phyloP scores from a whole-genome alignment of 2,329 filamentous ascomycete species.

The Grosmannia clavigera region DNA sequence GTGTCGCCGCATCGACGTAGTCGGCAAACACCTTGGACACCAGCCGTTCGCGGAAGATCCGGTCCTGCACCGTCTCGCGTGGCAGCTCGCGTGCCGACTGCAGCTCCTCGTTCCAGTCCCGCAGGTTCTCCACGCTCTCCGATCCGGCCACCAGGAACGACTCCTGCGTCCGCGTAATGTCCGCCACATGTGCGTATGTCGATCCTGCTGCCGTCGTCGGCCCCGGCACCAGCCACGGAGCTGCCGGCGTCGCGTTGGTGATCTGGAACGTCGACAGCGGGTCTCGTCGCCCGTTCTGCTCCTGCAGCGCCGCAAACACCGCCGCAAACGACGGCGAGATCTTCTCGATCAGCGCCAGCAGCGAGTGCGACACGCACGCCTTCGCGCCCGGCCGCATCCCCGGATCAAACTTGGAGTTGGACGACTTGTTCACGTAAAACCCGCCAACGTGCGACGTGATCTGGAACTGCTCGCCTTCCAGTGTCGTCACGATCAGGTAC shows the following conservation, averaged over 20 bases:
- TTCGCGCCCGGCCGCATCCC: slow-evolving; percentile 70
- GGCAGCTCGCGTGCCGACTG: slow-evolving; percentile 92
- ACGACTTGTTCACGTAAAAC: slow-evolving; percentile 95
- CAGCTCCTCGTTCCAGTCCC: slow-evolving; percentile 99
- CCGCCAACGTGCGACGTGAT: slow-evolving; percentile 89
- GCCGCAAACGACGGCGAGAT: slow-evolving; percentile 74
- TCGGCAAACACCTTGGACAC: slow-evolving; percentile 95
- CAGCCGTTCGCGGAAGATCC: slow-evolving; percentile 87
- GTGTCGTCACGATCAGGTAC: slow-evolving; percentile 79
- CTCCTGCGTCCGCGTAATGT: slow-evolving; percentile 85
- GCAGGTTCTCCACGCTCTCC: slow-evolving; percentile 85
- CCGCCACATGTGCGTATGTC: slow-evolving; percentile 57
- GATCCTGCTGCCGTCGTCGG: slow-evolving; percentile 40
- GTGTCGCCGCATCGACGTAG: slow-evolving; percentile 89
- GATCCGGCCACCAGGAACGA: slow-evolving; percentile 80
- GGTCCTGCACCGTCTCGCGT: slow-evolving; percentile 85
- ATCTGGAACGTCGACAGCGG: slow-evolving; percentile 89
- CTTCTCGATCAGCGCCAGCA: slow-evolving; percentile 65
- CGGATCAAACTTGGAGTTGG: slow-evolving; percentile 90
- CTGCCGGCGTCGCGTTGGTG: slow-evolving; percentile 84
- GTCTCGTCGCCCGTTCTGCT: slow-evolving; percentile 74
- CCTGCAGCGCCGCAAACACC: slow-evolving; percentile 66
- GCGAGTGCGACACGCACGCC: slow-evolving; percentile 67
- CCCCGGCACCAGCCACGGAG: slow-evolving; percentile 78
- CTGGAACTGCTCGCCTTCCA: slow-evolving; percentile 88